Evolutionary conservation across 2,329 filamentous ascomycete species (phyloP), one percentile per base, ranked within the genome.

Genomic region (Raffaelea deltoideospora): DNA sequence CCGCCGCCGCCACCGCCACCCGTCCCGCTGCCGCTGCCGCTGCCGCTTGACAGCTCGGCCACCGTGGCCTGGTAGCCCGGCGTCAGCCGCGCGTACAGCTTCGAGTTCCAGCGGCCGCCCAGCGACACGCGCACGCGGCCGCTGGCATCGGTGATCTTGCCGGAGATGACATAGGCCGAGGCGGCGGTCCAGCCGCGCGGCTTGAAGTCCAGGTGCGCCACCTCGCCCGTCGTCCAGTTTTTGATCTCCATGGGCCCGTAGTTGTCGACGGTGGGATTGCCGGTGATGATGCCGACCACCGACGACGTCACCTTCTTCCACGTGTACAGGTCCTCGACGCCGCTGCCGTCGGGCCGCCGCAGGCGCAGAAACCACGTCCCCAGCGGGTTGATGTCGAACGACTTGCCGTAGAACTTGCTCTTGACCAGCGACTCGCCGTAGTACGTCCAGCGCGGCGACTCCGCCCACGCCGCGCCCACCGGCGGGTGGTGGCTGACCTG

Each of bases 251-350:
- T 96, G 1, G 79, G 68, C 1, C 90, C 90, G 54, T 96, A 96
- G 57, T 98, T 95, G 61, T 98, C 90, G n/a, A 98, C 83, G 0
- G 82, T 83, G 0, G 90, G 90, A 48, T 84, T 94, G 33, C 90
- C 90, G 0, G 88, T 96, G 50, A 98, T 95, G 56, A 98, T 98
- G 40, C 90, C 90, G 41, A 96, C 78, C n/a, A 98, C 90, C 2
- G 87, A 92, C 1, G 86, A 90, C 1, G 87, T 96, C 15, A 95
- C 86, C 61, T 98, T 98, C 61, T 95, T 96, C 90, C 90, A 98
- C 0, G 88, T 95, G 58, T 93, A 98, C 2, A 95, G 64, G 47
- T 98, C 90, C 44, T 82, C 77, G 48, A 80, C 78, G 10, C 76
- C 79, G 14, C 76, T 79, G 3, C 73, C 65, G 1, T 69, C 71